Conservation (phyloP, 2,329 filamentous ascomycete genomes). For the Talaromyces rugulosus region DNA sequence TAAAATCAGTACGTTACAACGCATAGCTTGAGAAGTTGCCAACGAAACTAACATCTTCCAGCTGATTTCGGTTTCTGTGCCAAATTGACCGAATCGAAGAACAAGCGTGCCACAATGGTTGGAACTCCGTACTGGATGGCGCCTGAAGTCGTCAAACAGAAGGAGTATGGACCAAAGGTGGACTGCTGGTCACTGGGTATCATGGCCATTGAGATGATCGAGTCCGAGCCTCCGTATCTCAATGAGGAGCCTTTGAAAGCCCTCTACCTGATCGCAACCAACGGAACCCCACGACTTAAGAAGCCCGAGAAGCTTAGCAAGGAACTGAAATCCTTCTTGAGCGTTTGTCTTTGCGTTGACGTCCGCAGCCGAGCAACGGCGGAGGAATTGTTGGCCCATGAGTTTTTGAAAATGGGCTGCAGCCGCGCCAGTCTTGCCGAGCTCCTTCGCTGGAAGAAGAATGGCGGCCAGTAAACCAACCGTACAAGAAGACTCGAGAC, state of each 20-base stretch:
- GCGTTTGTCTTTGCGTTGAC: constrained; percentile 93
- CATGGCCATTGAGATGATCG: constrained; percentile 99
- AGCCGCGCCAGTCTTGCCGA: constrained; percentile 77
- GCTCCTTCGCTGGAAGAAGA: constrained; percentile 66
- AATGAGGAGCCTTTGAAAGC: constrained; percentile 98
- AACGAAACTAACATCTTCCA: constrained; percentile 30
- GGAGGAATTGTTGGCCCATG: constrained; percentile 81
- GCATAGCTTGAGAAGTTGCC: neutral
- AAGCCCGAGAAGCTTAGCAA: constrained; percentile 97
- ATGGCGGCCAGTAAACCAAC: constrained; percentile 30
- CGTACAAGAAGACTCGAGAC: neutral
- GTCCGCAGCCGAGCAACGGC: constrained; percentile 92
- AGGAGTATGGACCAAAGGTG: constrained; percentile 96
- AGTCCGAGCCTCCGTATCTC: constrained; percentile 94
- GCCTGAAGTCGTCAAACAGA: constrained; percentile 97
- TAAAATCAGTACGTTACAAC: constrained; percentile 78
- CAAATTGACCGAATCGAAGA: constrained; percentile 94
- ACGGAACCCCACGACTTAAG: constrained; percentile 94
- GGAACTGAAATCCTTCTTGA: constrained; percentile 95
- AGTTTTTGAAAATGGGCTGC: constrained; percentile 92
- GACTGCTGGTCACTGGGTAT: constrained; percentile 99
- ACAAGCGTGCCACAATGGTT: constrained; percentile 97
- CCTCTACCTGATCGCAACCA: constrained; percentile 94
- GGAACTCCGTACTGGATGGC: constrained; percentile 99
- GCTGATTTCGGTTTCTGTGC: constrained; percentile 99